These are phyloP conservation scores for Cladosporium sp. DNA, from an alignment of 2,329 filamentous ascomycete genomes.

Conservation along the genomic window DNA sequence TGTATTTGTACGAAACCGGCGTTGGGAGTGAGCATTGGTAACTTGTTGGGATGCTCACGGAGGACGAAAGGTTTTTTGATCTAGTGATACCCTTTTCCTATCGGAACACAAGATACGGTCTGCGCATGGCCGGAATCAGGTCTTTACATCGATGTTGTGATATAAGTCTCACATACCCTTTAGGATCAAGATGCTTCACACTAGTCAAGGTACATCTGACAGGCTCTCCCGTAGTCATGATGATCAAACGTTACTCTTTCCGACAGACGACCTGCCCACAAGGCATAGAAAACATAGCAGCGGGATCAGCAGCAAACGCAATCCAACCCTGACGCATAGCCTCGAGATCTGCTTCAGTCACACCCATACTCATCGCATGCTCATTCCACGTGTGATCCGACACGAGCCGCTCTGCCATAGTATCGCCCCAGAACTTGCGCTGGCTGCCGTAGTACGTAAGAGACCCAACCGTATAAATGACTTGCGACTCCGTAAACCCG, in stretches of 20 bases:
- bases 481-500: background rate
- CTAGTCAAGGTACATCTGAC: no score
- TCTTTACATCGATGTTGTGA: no score
- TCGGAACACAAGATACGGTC: no score
- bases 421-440: background rate
- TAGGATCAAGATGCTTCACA: no score
- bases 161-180: no score
- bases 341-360: background rate
- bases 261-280: background rate
- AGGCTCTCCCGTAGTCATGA: no score
- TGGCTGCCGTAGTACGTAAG: background rate
- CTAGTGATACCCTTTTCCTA: background rate
- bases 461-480: background rate
- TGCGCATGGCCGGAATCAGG: no score
- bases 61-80: background rate
- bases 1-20: constrained; percentile 3
- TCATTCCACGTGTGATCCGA: background rate
- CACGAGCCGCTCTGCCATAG: background rate
- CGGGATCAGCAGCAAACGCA: background rate
- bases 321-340: background rate
- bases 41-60: no score
- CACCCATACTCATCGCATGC: background rate
- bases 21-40: background rate
- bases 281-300: background rate
- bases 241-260: background rate